Conservation (phyloP, 352 stramenopile species). For the Phytopythium boreale region DNA sequence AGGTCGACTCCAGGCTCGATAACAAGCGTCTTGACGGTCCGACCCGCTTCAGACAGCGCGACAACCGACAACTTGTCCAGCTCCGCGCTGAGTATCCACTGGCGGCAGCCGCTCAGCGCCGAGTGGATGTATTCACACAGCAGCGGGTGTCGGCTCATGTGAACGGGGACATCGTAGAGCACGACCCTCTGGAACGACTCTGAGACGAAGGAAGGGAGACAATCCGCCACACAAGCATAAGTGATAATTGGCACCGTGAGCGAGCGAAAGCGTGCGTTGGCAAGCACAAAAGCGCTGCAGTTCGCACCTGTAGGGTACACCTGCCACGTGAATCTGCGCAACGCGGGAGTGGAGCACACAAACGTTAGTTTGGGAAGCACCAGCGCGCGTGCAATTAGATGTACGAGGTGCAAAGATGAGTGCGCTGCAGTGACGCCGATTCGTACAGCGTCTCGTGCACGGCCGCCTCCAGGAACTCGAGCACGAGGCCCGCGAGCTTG, state of each 20-base stretch:
- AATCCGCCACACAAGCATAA: conserved; percentile 3
- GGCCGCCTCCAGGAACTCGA: conserved; percentile 73
- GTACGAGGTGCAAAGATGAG: neutral
- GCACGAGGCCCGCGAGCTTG: conserved; percentile 48
- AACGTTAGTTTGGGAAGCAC: neutral
- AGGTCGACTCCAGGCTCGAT: conserved; percentile 47
- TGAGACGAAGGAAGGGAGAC: conserved; percentile 4
- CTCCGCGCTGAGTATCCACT: conserved; percentile 56
- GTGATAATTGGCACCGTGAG: neutral
- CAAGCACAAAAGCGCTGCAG: neutral
- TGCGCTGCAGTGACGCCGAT: neutral
- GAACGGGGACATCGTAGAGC: conserved; percentile 75
- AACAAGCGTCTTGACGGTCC: conserved; percentile 41
- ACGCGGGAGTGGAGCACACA: neutral
- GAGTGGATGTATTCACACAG: conserved; percentile 79
- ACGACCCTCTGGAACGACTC: conserved; percentile 61
- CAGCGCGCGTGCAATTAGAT: neutral
- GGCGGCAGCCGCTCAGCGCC: conserved; percentile 59
- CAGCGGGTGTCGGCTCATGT: conserved; percentile 70
- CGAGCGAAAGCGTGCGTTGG: no score
- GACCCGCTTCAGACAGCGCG: conserved; percentile 47
- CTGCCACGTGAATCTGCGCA: conserved; percentile 40
- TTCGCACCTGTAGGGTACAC: conserved; percentile 54
- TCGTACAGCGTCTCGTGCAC: conserved; percentile 80
- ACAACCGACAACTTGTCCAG: conserved; percentile 67